These are phyloP conservation scores for Lojkania enalia DNA, from an alignment of 2,329 filamentous ascomycete species.

Conservation along the genomic window DNA sequence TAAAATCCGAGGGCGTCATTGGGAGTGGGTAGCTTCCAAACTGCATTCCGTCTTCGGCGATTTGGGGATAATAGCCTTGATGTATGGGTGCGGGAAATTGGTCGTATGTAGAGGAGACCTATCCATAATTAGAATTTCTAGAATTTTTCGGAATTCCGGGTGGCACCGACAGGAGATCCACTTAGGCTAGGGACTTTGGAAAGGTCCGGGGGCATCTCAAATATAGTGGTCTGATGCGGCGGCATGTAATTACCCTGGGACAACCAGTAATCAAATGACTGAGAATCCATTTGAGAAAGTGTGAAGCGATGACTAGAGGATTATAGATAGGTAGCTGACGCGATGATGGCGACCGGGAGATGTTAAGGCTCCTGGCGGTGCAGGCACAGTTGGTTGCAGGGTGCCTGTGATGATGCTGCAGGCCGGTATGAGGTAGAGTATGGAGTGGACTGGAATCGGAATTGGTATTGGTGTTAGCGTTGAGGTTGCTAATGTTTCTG, in stretches of 20 bases:
- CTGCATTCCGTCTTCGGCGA: slow-evolving; percentile 36
- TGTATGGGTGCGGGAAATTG: slow-evolving; percentile 37
- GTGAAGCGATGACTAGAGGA: slow-evolving; percentile 10
- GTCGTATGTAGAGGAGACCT: slow-evolving; percentile 45
- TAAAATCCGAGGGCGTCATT: slow-evolving; percentile 46
- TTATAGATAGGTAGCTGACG: slow-evolving; percentile 12
- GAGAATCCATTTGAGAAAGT: slow-evolving; percentile 37
- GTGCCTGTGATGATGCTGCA: slow-evolving; percentile 7
- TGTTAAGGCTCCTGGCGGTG: not conserved
- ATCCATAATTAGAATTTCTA: not conserved
- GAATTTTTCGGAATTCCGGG: too few relatives aligned
- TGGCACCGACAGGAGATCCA: slow-evolving; percentile 41
- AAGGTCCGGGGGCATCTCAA: slow-evolving; percentile 39
- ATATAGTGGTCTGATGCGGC: slow-evolving; percentile 36
- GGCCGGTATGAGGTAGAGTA: slow-evolving; percentile 5
- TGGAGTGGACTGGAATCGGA: slow-evolving; percentile 12
- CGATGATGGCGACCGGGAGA: not conserved
- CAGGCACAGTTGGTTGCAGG: not conserved
- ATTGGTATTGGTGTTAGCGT: too few relatives aligned
- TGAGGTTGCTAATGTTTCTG: slow-evolving; percentile 29
- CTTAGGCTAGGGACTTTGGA: slow-evolving; percentile 44
- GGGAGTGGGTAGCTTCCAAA: slow-evolving; percentile 41
- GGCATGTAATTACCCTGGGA: slow-evolving; percentile 40
- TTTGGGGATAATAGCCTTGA: slow-evolving; percentile 39
- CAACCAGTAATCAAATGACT: slow-evolving; percentile 44